Conservation (phyloP, 108 stramenopile species). For the Craspedostauros australis region DNA sequence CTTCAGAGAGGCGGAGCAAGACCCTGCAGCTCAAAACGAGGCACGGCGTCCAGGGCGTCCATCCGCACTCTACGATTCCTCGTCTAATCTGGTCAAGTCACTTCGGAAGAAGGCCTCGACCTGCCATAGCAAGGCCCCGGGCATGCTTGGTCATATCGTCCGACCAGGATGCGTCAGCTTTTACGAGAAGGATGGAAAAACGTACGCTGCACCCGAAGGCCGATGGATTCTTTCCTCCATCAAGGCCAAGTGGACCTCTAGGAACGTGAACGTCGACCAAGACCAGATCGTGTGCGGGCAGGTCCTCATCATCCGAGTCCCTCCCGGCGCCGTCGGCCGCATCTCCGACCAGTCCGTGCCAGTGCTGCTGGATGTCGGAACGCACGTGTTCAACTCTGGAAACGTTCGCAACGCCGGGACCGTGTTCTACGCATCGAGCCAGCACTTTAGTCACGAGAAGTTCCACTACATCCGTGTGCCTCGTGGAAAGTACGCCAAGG, state of each 20-base stretch:
- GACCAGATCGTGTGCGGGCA: too few relatives aligned
- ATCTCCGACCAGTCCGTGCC: conserved; percentile 13
- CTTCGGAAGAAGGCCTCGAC: too few relatives aligned
- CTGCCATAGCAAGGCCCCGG: conserved; percentile 10
- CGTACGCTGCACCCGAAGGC: conserved; percentile 23
- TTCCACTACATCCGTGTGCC: conserved; percentile 24
- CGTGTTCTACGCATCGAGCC: background rate
- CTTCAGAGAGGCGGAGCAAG: too few relatives aligned
- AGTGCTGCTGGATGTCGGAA: conserved; percentile 20
- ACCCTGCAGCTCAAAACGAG: too few relatives aligned
- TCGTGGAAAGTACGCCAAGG: conserved; percentile 22
- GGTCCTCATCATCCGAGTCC: conserved; percentile 23
- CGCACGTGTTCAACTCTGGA: conserved; percentile 32
- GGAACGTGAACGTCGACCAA: conserved; percentile 1
- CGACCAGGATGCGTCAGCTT: conserved; percentile 21
- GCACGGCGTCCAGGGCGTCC: too few relatives aligned
- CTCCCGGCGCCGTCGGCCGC: conserved; percentile 15
- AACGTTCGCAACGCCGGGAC: conserved; percentile 2
- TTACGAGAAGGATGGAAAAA: conserved; percentile 16
- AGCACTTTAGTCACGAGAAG: conserved; percentile 19
- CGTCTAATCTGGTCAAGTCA: too few relatives aligned
- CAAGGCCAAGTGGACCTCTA: conserved; percentile 8
- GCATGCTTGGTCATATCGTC: conserved; percentile 10
- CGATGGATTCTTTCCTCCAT: conserved; percentile 17
- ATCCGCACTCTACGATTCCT: too few relatives aligned